Conservation (phyloP, 1,284 basidiomycete species). For the Gymnopus androsaceus region DNA sequence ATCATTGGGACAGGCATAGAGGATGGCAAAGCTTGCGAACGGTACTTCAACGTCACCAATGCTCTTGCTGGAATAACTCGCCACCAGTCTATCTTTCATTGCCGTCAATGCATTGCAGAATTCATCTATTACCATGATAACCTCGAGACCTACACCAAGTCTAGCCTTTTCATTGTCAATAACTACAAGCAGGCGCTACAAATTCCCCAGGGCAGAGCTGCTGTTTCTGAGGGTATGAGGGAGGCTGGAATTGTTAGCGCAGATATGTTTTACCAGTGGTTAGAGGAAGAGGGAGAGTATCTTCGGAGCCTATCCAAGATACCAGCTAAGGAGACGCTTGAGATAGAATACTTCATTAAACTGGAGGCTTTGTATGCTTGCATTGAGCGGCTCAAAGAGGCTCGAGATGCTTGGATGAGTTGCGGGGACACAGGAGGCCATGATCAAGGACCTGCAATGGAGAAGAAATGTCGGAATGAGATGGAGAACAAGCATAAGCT, state of each 20-base stretch:
- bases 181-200: slow-evolving; percentile 10
- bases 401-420: neutral
- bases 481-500: neutral
- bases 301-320: neutral
- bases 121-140: slow-evolving; percentile 19
- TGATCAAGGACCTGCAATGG: neutral
- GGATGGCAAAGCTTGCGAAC: slow-evolving; percentile 23
- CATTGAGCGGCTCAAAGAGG: neutral
- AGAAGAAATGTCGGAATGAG: too few relatives aligned
- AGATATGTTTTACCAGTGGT: neutral
- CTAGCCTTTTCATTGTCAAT: slow-evolving; percentile 4
- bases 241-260: neutral
- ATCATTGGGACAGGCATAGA: slow-evolving; percentile 21
- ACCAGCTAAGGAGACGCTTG: slow-evolving; percentile 22
- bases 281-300: slow-evolving; percentile 1
- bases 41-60: slow-evolving; percentile 22
- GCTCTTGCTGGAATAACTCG: slow-evolving; percentile 14
- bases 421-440: neutral
- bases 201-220: neutral
- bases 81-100: slow-evolving; percentile 17
- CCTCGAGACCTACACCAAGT: slow-evolving; percentile 1
- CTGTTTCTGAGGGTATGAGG: neutral
- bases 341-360: slow-evolving; percentile 31
- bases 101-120: slow-evolving; percentile 20
- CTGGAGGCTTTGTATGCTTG: slow-evolving; percentile 1